These are phyloP conservation scores for Phialocephala sp. DNA, from an alignment of 2,329 filamentous ascomycete species.

Conservation along the genomic window DNA sequence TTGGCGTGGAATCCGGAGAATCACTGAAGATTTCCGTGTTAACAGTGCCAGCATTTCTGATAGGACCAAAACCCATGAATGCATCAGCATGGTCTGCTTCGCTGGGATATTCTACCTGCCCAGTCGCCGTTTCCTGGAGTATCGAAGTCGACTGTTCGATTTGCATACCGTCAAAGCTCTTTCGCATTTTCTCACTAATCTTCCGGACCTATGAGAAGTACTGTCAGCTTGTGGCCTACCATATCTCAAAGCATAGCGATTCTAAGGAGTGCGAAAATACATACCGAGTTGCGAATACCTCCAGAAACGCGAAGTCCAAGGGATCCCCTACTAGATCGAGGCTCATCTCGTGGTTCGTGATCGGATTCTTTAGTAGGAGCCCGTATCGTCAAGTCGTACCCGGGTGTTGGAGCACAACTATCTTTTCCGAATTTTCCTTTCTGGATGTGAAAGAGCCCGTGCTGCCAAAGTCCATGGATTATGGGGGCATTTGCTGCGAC, in stretches of 20 bases:
- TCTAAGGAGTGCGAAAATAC: not conserved
- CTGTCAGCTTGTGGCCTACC: not conserved
- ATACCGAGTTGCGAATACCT: conserved; percentile 14
- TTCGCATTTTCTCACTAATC: conserved; percentile 8
- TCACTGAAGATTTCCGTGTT: not conserved
- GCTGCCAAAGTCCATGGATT: conserved; percentile 33
- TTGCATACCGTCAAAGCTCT: not conserved
- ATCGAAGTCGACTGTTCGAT: not conserved
- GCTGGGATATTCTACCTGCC: not conserved
- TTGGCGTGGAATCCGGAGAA: not conserved
- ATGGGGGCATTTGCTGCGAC: conserved; percentile 36
- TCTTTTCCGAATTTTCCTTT: conserved; percentile 22
- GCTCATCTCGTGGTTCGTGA: not conserved
- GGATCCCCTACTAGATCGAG: conserved; percentile 8
- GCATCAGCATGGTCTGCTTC: not conserved
- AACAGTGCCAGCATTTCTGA: not conserved
- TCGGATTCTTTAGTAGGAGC: conserved; percentile 10
- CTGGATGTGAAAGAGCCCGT: conserved; percentile 24
- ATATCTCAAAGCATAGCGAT: not conserved
- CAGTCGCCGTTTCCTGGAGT: conserved; percentile 5
- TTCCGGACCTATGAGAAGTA: not conserved
- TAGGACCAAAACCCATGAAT: conserved; percentile 7
- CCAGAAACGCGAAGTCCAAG: conserved; percentile 1
- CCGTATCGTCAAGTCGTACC: conserved; percentile 17
- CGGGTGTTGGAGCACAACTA: conserved; percentile 11